A percentile compares a stretch with the other conserved stretches of the same genome.
phyloP scores from a whole-genome alignment of 2,329 filamentous ascomycete species.

The Aschersonia sp. region DNA sequence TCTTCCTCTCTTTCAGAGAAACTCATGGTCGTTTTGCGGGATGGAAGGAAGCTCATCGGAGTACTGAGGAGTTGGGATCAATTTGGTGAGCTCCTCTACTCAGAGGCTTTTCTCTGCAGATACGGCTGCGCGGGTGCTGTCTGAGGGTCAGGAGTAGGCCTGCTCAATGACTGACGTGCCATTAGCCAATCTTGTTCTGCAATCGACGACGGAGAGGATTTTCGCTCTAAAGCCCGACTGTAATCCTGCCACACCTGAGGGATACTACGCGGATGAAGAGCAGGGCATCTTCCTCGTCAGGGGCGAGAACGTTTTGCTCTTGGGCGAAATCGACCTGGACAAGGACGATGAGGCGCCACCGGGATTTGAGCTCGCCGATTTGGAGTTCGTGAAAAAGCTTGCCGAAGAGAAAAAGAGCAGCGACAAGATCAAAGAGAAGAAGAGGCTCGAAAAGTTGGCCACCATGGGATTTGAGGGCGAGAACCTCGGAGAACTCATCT shows the following conservation, averaged over 20 bases:
- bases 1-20: conserved; percentile 54
- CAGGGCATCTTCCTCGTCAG: conserved; percentile 83
- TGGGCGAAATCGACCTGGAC: conserved; percentile 94
- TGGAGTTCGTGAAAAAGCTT: conserved; percentile 55
- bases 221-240: conserved; percentile 43
- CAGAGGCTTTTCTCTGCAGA: not conserved
- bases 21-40: conserved; percentile 77
- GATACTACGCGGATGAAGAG: conserved; percentile 67
- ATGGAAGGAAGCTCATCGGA: conserved; percentile 86
- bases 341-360: conserved; percentile 80
- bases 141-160: not conserved
- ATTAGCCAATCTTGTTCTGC: conserved; percentile 86
- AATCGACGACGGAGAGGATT: conserved; percentile 81
- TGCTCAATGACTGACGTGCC: not conserved
- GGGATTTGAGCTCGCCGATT: conserved; percentile 50
- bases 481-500: conserved; percentile 57
- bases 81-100: conserved; percentile 47
- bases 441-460: conserved; percentile 53
- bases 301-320: conserved; percentile 89
- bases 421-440: conserved; percentile 62
- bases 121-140: not conserved
- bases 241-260: conserved; percentile 19
- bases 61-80: conserved; percentile 95
- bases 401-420: conserved; percentile 56
- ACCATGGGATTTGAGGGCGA: conserved; percentile 81